A percentile compares a stretch with the other conserved stretches of the same genome.
phyloP scores from a whole-genome alignment of 192 early-diverging fungal genomes.

The Coemansia sp. region DNA sequence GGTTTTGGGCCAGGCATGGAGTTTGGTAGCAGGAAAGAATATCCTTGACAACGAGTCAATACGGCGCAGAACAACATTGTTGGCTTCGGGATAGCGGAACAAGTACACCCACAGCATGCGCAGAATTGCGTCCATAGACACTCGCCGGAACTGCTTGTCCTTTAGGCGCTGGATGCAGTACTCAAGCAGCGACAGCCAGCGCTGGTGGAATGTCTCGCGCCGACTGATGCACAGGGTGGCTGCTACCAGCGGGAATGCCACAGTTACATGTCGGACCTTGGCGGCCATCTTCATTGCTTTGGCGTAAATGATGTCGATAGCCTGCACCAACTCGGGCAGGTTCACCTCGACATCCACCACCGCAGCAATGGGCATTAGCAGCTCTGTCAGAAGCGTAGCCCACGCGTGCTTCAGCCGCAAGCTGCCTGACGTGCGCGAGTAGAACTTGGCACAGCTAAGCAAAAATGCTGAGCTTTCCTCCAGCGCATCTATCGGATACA shows the following conservation, averaged over 20 bases:
- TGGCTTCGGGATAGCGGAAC: slow-evolving; percentile 81
- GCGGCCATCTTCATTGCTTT: slow-evolving; percentile 86
- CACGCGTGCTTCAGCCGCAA: slow-evolving; percentile 87
- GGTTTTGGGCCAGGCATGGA: slow-evolving; percentile 54
- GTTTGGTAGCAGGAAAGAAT: slow-evolving; percentile 53
- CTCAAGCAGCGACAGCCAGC: slow-evolving; percentile 71
- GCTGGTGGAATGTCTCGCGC: slow-evolving; percentile 82
- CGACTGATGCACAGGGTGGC: slow-evolving; percentile 88
- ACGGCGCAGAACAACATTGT: slow-evolving; percentile 38
- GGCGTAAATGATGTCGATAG: slow-evolving; percentile 86
- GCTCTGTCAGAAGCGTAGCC: slow-evolving; percentile 83
- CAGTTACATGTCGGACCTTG: slow-evolving; percentile 79
- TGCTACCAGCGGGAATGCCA: slow-evolving; percentile 79
- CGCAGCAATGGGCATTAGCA: slow-evolving; percentile 86
- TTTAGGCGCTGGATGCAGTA: slow-evolving; percentile 68
- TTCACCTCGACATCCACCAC: slow-evolving; percentile 94
- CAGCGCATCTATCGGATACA: slow-evolving; percentile 89
- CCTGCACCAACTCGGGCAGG: slow-evolving; percentile 87
- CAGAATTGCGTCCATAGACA: slow-evolving; percentile 74
- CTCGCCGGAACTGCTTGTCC: slow-evolving; percentile 69
- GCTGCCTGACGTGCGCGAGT: slow-evolving; percentile 72
- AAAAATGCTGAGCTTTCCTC: slow-evolving; percentile 96
- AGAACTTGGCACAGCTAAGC: slow-evolving; percentile 84
- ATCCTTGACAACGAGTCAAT: slow-evolving; percentile 52
- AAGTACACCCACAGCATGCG: slow-evolving; percentile 92